Evolutionary conservation across 2,329 filamentous ascomycete species (phyloP), one percentile per base, ranked within the genome.

Genomic region (Fusarium vanettenii): DNA sequence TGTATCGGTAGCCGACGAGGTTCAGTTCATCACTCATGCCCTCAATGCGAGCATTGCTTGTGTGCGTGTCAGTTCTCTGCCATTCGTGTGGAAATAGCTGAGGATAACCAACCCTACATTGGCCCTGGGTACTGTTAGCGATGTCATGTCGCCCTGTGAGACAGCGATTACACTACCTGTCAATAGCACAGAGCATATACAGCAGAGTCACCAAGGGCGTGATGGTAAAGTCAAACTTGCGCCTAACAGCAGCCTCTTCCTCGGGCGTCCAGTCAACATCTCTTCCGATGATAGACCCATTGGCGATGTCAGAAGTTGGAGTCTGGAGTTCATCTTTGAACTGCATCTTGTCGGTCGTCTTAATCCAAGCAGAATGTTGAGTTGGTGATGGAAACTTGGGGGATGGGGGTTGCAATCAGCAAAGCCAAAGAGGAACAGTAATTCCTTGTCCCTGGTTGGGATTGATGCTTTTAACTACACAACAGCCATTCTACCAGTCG

Each of bases 31-130:
- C 25, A 20, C 50, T 31, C 50, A 55, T 55, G 10, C 50, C 50
- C 29, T 55, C 50, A 8, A 55, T 55, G n/a, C 50, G 50, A 20
- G 50, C 50, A 13, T 55, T 55, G n/a, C 50, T 55, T n/a, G 18
- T 13, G 2, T 13, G 0, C 14, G 10, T 14, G 27, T 55, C 3
- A 31, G 50, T 1, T 31, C 10, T 20, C 18, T 31, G 5, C 6
- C 14, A 2, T 22, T 5, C 2, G 10, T 48, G 14, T 10, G 43
- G 43, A 25, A 25, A 2, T 3, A 48, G 4, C 14, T 6, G 4
- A 48, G 14, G 0, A 25, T 18, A 18, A 55, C 50, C 4, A 11
- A 31, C 50, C 50, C 50, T 0, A 55, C 29, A 55, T 55, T 55
- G 3, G 50, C 29, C 50, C 50, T 55, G 11, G 4, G 14, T 6